Base-by-base conservation (phyloP, 2,329 filamentous ascomycete species). In the Scedosporium boydii region DNA sequence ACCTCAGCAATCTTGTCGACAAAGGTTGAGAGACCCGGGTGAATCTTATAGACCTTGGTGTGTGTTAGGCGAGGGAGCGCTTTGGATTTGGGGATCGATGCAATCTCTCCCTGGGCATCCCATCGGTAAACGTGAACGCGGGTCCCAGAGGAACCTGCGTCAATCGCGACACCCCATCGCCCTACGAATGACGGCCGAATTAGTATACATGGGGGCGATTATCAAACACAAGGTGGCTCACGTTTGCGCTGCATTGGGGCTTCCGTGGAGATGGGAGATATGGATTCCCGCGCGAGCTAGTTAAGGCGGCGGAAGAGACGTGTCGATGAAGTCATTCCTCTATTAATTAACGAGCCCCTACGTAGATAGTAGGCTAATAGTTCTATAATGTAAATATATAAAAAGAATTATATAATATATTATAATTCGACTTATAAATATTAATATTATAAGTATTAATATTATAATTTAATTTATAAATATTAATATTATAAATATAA, bases 111-210 rank as follows among this genome's bases (percentile, higher is more conserved):
- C 66, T 87, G 87, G 71, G 96, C 89, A 70, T 93, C 85, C 95
- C 95, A 99, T 75, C 87, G 86, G 77, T 99, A 99, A 63, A 99
- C 86, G 75, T 99, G 91, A 66, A 96, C 83, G 73, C 95, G 89
- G 70, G 93, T 98, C 73, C 95, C 93, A 75, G 95, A 98, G 75
- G 95, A 98, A 69, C 95, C 95, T 73, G 95, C 95, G 82, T 99
- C 95, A 71, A 99, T 85, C 72, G 99, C 93, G 70, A 98, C 90
- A 73, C 93, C 95, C 82, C 96, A 97, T 78, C 85, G 82, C 71
- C 81, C 83, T 86, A 65, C 44, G 27, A 42, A 26, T 38, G 2
- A 48, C 16, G 44, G 44, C 44, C 44, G 18, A 21, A 23, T 48
- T 23, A 48, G 44, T 21, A 48, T 38, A 10, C n/a, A 21, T n/a